A percentile compares a stretch with the other conserved stretches of the same genome.
Evolutionary conservation across 805 yeast genomes (phyloP).

Genomic region (Blastobotrys robertii): DNA sequence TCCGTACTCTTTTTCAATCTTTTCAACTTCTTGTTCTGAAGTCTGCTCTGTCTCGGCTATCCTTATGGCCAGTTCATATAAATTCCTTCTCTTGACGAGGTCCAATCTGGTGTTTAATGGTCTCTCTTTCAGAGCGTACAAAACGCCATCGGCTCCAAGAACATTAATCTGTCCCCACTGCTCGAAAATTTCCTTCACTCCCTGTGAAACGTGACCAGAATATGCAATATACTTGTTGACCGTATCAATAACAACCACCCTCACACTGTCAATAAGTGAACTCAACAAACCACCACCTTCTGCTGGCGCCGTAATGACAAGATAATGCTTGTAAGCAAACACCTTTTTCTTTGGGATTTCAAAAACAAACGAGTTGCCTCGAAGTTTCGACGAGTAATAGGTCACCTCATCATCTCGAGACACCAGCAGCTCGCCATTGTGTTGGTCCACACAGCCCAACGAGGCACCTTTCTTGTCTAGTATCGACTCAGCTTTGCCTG

Average conservation of each 20-base stretch:
- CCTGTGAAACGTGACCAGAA: slow-evolving; percentile 55
- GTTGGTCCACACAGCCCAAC: slow-evolving; percentile 30
- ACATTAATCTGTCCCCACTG: slow-evolving; percentile 51
- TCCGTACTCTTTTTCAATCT: slow-evolving; percentile 52
- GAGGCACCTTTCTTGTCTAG: slow-evolving; percentile 42
- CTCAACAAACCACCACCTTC: slow-evolving; percentile 15
- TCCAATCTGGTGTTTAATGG: slow-evolving; percentile 58
- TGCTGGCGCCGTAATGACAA: slow-evolving; percentile 50
- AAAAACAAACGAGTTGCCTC: slow-evolving; percentile 40
- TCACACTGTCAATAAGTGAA: slow-evolving; percentile 28
- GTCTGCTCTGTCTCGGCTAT: slow-evolving; percentile 40
- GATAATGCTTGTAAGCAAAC: slow-evolving; percentile 40
- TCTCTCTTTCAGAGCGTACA: slow-evolving; percentile 61
- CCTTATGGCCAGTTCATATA: slow-evolving; percentile 62
- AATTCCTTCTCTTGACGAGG: slow-evolving; percentile 55
- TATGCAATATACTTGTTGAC: slow-evolving; percentile 61
- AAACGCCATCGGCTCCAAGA: slow-evolving; percentile 64
- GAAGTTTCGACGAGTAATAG: slow-evolving; percentile 39
- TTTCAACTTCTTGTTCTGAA: slow-evolving; percentile 24
- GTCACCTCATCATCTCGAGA: slow-evolving; percentile 56
- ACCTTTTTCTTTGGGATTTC: slow-evolving; percentile 47
- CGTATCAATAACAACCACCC: slow-evolving; percentile 59
- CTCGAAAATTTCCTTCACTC: slow-evolving; percentile 48
- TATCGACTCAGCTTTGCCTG: slow-evolving; percentile 46
- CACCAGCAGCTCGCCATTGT: slow-evolving; percentile 45